phyloP scores from a whole-genome alignment of 2,329 filamentous ascomycete species.

The Verruconis gallopava region DNA sequence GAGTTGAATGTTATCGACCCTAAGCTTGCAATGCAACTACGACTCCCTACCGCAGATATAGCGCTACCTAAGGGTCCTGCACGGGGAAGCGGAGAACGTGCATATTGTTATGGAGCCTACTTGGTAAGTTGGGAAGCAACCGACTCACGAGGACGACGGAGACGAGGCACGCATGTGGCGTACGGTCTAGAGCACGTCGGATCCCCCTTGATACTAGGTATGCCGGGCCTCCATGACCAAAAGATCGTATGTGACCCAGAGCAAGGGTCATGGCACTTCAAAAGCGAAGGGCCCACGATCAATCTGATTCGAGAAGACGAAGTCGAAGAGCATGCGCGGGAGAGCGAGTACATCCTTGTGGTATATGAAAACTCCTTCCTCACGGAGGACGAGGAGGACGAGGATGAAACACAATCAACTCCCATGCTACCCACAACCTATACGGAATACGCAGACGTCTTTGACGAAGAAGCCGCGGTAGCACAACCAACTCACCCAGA shows the following conservation, averaged over 20 bases:
- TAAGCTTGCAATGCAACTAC: not conserved
- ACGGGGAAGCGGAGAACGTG: not conserved
- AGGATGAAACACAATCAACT: not conserved
- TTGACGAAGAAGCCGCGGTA: not conserved
- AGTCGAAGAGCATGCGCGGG: not conserved
- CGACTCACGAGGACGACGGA: not conserved
- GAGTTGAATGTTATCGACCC: constrained; percentile 3
- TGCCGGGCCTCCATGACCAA: not conserved
- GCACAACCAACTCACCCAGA: not conserved
- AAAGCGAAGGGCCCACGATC: not conserved
- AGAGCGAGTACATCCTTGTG: not conserved
- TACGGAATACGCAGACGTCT: not conserved
- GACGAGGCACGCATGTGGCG: not conserved
- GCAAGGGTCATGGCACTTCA: not conserved
- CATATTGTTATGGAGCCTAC: not conserved
- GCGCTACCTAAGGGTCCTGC: not conserved
- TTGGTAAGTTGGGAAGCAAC: not conserved
- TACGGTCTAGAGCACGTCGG: not conserved
- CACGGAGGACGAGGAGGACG: not conserved
- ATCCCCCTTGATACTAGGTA: not conserved
- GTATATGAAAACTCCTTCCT: not conserved
- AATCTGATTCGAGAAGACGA: not conserved
- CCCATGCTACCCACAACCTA: not conserved
- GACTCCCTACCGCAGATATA: not conserved
- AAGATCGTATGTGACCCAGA: not conserved